Conservation (phyloP, 2,329 filamentous ascomycete genomes). For the Aspergillus brunneoviolaceus region DNA sequence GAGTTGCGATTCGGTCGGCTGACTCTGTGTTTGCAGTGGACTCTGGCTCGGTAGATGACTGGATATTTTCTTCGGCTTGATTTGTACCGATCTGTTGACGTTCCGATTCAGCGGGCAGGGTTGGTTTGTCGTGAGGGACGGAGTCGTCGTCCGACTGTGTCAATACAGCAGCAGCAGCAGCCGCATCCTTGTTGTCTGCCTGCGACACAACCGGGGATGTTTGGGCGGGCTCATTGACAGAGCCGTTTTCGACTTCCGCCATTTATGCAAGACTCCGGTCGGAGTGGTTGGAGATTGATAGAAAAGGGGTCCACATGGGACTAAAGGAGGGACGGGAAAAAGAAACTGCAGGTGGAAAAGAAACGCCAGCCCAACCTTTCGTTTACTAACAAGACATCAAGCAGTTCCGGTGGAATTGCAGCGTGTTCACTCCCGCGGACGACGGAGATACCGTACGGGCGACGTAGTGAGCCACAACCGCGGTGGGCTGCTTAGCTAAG, state of each 20-base stretch:
- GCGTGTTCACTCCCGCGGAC: slow-evolving; percentile 33
- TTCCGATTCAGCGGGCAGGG: slow-evolving; percentile 28
- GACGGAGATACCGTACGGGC: slow-evolving; percentile 23
- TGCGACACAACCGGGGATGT: slow-evolving; percentile 26
- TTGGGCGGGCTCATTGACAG: slow-evolving; percentile 32
- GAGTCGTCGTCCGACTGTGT: slow-evolving; percentile 27
- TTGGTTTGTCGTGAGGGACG: slow-evolving; percentile 34
- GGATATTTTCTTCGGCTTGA: slow-evolving; percentile 13
- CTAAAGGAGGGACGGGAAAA: slow-evolving; percentile 22
- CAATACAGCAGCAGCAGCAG: slow-evolving; percentile 24
- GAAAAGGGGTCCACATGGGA: slow-evolving; percentile 31
- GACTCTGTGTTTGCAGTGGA: slow-evolving; percentile 23
- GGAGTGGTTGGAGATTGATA: slow-evolving; percentile 29
- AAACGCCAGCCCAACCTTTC: slow-evolving; percentile 4
- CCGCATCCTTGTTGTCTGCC: slow-evolving; percentile 29
- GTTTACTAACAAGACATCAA: neutral
- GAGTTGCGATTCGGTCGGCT: slow-evolving; percentile 24
- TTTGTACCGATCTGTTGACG: slow-evolving; percentile 30
- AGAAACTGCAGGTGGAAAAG: slow-evolving; percentile 16
- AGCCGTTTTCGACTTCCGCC: slow-evolving; percentile 42
- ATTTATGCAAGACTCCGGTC: slow-evolving; percentile 42
- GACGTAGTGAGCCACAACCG: slow-evolving; percentile 19
- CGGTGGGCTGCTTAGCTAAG: neutral
- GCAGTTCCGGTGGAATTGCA: slow-evolving; percentile 17
- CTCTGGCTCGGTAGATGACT: slow-evolving; percentile 10